Percentiles rank a stretch among this genome's conserved stretches.
Conservation (phyloP, 1,284 basidiomycete genomes). For the Fereydounia khargensis region DNA sequence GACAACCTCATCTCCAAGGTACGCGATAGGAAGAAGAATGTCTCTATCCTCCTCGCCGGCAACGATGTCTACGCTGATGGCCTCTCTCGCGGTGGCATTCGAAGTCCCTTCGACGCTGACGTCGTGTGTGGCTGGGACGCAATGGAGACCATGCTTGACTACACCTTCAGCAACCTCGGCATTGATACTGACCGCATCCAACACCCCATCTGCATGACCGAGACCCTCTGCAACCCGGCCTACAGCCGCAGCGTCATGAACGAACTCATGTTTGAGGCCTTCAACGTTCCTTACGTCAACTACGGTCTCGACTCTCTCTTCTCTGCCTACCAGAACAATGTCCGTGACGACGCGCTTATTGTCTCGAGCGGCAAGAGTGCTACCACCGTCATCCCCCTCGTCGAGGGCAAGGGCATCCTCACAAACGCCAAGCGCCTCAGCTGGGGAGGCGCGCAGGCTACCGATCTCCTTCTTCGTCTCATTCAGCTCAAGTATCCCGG, state of each 20-base stretch:
- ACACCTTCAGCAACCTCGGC: slow-evolving; percentile 81
- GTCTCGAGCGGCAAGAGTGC: slow-evolving; percentile 44
- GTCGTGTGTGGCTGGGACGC: slow-evolving; percentile 53
- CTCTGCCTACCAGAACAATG: slow-evolving; percentile 68
- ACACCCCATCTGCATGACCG: slow-evolving; percentile 92
- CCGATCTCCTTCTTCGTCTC: slow-evolving; percentile 86
- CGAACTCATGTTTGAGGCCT: slow-evolving; percentile 94
- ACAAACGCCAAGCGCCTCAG: slow-evolving; percentile 66
- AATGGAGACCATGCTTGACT: slow-evolving; percentile 84
- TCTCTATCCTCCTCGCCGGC: slow-evolving; percentile 46
- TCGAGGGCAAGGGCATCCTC: slow-evolving; percentile 42
- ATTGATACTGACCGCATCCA: slow-evolving; percentile 75
- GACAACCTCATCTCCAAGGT: slow-evolving; percentile 52
- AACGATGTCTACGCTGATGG: slow-evolving; percentile 51
- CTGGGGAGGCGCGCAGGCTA: slow-evolving; percentile 86
- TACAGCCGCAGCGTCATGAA: slow-evolving; percentile 87
- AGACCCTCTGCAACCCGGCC: slow-evolving; percentile 82
- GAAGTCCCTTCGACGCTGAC: slow-evolving; percentile 49
- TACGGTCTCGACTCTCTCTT: slow-evolving; percentile 91
- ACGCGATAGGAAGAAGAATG: slow-evolving; percentile 45
- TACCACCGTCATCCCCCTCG: slow-evolving; percentile 48
- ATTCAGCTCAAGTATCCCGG: slow-evolving; percentile 93
- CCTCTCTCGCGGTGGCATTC: slow-evolving; percentile 37
- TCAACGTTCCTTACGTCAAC: slow-evolving; percentile 78
- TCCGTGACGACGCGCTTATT: slow-evolving; percentile 42